These are phyloP conservation scores for Geotrichum klebahnii DNA, from an alignment of 1,139 yeast genomes.

Conservation along the genomic window DNA sequence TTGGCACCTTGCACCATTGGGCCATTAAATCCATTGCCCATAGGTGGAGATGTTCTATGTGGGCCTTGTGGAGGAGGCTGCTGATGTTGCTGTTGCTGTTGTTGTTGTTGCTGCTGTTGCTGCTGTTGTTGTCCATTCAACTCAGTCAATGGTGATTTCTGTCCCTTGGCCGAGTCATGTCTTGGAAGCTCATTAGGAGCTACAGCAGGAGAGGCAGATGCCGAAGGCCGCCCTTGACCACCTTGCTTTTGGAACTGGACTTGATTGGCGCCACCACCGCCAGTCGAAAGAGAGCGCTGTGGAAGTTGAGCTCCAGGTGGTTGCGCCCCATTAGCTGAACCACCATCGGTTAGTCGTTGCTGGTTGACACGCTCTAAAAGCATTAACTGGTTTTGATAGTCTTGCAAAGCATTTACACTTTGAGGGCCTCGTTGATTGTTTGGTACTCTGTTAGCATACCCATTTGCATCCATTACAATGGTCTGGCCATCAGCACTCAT, in stretches of 20 bases:
- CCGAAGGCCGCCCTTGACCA: constrained; percentile 19
- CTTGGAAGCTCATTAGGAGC: constrained; percentile 24
- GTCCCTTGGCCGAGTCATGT: constrained; percentile 34
- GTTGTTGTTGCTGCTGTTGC: constrained; percentile 7
- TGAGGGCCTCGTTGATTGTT: too few species aligned
- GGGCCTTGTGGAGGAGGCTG: constrained; percentile 10
- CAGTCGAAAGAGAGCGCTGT: constrained; percentile 20
- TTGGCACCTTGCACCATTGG: constrained; percentile 27
- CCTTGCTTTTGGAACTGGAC: constrained; percentile 22
- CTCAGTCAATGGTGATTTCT: constrained; percentile 33
- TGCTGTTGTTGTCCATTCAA: constrained; percentile 17
- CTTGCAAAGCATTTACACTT: constrained; percentile 64
- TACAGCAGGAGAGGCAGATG: constrained; percentile 26
- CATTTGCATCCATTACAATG: constrained; percentile 10
- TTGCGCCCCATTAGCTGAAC: constrained; percentile 30
- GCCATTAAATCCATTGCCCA: constrained; percentile 16
- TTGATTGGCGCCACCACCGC: constrained; percentile 16
- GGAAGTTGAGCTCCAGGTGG: too few species aligned
- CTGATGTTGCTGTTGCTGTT: constrained; percentile 8
- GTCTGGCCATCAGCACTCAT: background rate
- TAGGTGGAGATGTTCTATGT: constrained; percentile 22
- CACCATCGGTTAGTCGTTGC: constrained; percentile 46
- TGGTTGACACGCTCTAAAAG: constrained; percentile 67
- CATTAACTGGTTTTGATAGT: constrained; percentile 73
- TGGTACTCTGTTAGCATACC: constrained; percentile 25